Evolutionary conservation across 495 filamentous ascomycete species (phyloP), one percentile per base, ranked within the genome.

Genomic region (Neurospora sp.): DNA sequence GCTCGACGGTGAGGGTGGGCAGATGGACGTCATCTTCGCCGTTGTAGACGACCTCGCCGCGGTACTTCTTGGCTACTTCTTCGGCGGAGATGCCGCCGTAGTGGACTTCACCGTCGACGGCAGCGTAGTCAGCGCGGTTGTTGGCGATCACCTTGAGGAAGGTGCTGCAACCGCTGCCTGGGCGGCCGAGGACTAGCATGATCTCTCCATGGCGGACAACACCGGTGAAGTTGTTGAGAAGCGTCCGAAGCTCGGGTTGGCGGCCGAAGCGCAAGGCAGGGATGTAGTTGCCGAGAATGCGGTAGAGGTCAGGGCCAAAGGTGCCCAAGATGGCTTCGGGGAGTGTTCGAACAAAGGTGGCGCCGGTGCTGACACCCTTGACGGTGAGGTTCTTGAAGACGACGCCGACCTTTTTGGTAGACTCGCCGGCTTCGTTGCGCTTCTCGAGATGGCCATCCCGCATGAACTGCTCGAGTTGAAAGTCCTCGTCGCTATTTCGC

Each of bases 21-120:
- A 95, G 89, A 80, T 95, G 93, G 66, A 89, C 85, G 74, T 96
- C 93, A 72, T 96, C 92, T 81, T 96, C 93, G 15, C 86, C 87
- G 76, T 94, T 94, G 80, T 94, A 94, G 77, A 91, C 92, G 76
- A 94, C 91, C 79, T 97, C 92, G 42, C 92, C 92, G 62, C 91
- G 87, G 82, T 93, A 95, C 71, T 87, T 84, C 76, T 89, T 88
- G 66, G 87, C 82, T 76, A 92, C 90, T 74, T 92, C 89, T 37
- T 88, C 84, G 1, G 92, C 89, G 0, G 91, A 86, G 37, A 95
- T 91, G 45, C 92, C 92, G 74, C 92, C 92, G 77, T 94, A 96
- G 28, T 85, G 88, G 38, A 96, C 88, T 6, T 93, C 89, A 10
- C 93, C 93, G 19, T 86, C 82, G 34, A 96, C 90, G 3, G 83